These are phyloP conservation scores for Stylonectria norvegica DNA, from an alignment of 2,329 filamentous ascomycete genomes.

Conservation along the genomic window DNA sequence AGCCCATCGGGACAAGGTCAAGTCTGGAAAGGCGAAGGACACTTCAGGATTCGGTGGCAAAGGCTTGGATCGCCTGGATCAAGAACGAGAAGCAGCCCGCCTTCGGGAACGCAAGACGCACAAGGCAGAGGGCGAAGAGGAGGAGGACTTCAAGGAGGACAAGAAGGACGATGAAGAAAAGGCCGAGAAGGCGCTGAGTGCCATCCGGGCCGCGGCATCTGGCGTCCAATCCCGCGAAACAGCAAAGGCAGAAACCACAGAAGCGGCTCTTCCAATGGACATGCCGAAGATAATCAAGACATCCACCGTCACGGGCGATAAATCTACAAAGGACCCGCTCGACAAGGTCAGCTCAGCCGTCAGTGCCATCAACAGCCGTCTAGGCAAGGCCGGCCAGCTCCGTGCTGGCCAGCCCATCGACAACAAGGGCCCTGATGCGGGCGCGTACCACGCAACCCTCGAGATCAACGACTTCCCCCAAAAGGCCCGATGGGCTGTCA, in stretches of 20 bases:
- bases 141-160: slow-evolving; percentile 80
- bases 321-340: slow-evolving; percentile 66
- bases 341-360: slow-evolving; percentile 90
- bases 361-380: slow-evolving; percentile 82
- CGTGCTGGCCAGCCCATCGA: slow-evolving; percentile 92
- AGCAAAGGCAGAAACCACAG: slow-evolving; percentile 46
- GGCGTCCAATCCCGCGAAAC: slow-evolving; percentile 52
- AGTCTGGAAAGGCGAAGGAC: slow-evolving; percentile 85
- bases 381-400: slow-evolving; percentile 85
- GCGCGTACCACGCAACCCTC: slow-evolving; percentile 91
- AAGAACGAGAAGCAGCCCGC: slow-evolving; percentile 83
- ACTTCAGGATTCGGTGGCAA: slow-evolving; percentile 91
- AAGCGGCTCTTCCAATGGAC: too few species aligned
- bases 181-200: slow-evolving; percentile 63
- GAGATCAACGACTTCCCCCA: slow-evolving; percentile 99
- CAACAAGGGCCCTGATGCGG: slow-evolving; percentile 96
- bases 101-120: slow-evolving; percentile 84
- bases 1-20: slow-evolving; percentile 83
- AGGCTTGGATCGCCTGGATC: slow-evolving; percentile 85
- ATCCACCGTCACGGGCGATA: slow-evolving; percentile 54
- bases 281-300: too few species aligned
- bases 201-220: slow-evolving; percentile 61
- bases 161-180: slow-evolving; percentile 69
- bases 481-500: slow-evolving; percentile 97
- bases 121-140: slow-evolving; percentile 80